Conservation (phyloP, 2,329 filamentous ascomycete genomes). For the Dactylella cylindrospora region DNA sequence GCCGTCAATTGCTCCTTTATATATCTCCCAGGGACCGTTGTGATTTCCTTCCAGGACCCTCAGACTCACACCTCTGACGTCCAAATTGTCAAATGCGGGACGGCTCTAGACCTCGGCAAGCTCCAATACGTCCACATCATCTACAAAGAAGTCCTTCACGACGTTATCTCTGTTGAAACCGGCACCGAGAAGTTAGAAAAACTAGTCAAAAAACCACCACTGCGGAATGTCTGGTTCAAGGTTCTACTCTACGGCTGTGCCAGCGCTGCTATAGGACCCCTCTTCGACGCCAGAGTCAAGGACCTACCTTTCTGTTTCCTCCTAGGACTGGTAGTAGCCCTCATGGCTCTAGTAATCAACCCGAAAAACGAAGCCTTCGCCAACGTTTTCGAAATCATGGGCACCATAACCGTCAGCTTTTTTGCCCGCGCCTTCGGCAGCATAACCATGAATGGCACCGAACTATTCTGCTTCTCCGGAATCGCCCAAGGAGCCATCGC, state of each 20-base stretch:
- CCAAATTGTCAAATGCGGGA: slow-evolving; percentile 69
- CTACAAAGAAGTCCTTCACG: slow-evolving; percentile 78
- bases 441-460: slow-evolving; percentile 57
- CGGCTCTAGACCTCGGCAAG: slow-evolving; percentile 73
- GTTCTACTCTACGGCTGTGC: slow-evolving; percentile 74
- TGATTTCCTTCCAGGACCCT: slow-evolving; percentile 81
- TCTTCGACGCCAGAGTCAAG: slow-evolving; percentile 74
- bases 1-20: slow-evolving; percentile 90
- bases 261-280: slow-evolving; percentile 73
- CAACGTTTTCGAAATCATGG: slow-evolving; percentile 66
- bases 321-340: slow-evolving; percentile 71
- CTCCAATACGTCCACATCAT: slow-evolving; percentile 73
- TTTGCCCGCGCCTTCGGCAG: slow-evolving; percentile 69
- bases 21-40: slow-evolving; percentile 90
- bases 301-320: slow-evolving; percentile 77
- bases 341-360: slow-evolving; percentile 72
- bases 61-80: slow-evolving; percentile 76
- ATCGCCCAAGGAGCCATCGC: slow-evolving; percentile 72
- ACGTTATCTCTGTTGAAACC: slow-evolving; percentile 70
- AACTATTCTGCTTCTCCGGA: slow-evolving; percentile 70
- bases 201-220: slow-evolving; percentile 28
- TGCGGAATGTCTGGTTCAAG: slow-evolving; percentile 49
- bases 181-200: slow-evolving; percentile 66
- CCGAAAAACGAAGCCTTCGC: slow-evolving; percentile 72
- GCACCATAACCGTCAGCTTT: slow-evolving; percentile 68